Conservation (phyloP, 257 asterid genomes). For the Solanum rostratum region DNA sequence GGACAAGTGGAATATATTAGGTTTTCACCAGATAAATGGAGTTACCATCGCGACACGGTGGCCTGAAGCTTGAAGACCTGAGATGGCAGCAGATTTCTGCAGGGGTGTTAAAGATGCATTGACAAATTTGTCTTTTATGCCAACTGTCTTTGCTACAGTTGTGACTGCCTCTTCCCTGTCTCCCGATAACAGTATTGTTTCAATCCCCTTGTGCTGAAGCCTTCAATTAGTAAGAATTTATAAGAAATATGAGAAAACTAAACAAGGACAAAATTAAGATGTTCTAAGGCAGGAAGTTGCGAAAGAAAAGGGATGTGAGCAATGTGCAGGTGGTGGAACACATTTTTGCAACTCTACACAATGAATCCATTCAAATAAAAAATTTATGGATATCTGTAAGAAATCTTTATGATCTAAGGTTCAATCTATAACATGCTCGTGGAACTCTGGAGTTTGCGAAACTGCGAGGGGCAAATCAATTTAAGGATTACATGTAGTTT, state of each 20-base stretch:
- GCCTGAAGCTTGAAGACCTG: conserved; percentile 75
- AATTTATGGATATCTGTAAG: neutral
- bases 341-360: neutral
- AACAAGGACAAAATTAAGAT: neutral
- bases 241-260: neutral
- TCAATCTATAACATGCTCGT: neutral
- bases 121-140: conserved; percentile 57
- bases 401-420: neutral
- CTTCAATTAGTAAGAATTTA: conserved; percentile 23
- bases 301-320: neutral
- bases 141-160: conserved; percentile 69
- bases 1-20: conserved; percentile 45
- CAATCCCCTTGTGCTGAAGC: conserved; percentile 76
- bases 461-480: neutral
- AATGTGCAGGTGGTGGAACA: neutral
- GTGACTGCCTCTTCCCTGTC: conserved; percentile 99
- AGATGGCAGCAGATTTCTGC: conserved; percentile 66
- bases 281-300: neutral
- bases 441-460: neutral
- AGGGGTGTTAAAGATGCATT: conserved; percentile 75
- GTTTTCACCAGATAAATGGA: neutral
- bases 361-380: neutral
- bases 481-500: neutral
- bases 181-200: conserved; percentile 74
- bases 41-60: conserved; percentile 87